Conservation (phyloP, 176 grass and related monocot species). For the Oryza australiensis region DNA sequence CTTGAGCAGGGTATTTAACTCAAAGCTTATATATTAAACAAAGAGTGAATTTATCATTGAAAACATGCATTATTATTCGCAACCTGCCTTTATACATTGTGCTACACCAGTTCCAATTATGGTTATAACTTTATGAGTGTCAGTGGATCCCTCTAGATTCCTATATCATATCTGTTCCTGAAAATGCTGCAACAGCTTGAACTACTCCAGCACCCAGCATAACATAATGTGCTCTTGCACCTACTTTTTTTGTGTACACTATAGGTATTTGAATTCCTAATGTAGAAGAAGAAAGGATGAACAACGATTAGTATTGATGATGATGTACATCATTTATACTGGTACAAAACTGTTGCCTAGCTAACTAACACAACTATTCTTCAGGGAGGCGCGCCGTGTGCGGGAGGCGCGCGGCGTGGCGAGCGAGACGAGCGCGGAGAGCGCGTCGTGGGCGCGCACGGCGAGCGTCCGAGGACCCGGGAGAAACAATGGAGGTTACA, state of each 20-base stretch:
- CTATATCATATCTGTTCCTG: not conserved
- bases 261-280: constrained; percentile 5
- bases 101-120: not conserved
- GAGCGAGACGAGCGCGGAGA: too few species aligned
- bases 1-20: constrained; percentile 70
- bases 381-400: too few species aligned
- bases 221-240: not conserved
- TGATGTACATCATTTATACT: too few species aligned
- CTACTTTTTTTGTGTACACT: not conserved
- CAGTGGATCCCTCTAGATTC: not conserved
- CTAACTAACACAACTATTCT: too few species aligned
- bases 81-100: not conserved
- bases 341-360: too few species aligned
- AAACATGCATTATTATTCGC: not conserved
- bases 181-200: not conserved
- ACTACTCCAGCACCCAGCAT: not conserved
- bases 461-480: too few species aligned
- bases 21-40: not conserved
- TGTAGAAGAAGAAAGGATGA: too few species aligned
- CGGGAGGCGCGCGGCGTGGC: too few species aligned
- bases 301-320: too few species aligned
- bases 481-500: too few species aligned
- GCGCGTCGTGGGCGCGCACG: too few species aligned
- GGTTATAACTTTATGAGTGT: not conserved
- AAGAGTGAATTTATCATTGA: not conserved